These are phyloP conservation scores for Liriodendron chinense DNA, from an alignment of 164 flowering plant genomes.

Conservation along the genomic window DNA sequence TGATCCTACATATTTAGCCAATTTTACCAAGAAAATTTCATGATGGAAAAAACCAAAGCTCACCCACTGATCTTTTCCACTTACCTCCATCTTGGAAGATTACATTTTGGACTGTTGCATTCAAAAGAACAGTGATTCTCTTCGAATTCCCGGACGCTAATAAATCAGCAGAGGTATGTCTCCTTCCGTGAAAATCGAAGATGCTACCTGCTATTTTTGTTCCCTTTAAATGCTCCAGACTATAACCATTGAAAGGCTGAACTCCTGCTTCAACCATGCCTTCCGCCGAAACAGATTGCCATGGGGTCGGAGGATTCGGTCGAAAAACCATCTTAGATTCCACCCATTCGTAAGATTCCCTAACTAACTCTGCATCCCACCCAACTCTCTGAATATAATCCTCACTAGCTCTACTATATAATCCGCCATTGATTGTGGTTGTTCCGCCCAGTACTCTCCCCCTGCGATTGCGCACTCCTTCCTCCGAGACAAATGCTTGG, in stretches of 20 bases:
- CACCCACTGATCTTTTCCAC: neutral
- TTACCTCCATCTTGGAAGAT: slow-evolving; percentile 6
- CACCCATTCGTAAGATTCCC: slow-evolving; percentile 40
- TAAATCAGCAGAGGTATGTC: slow-evolving; percentile 24
- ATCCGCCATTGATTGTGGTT: slow-evolving; percentile 37
- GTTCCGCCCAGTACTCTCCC: slow-evolving; percentile 45
- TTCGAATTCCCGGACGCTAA: slow-evolving; percentile 11
- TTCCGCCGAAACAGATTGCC: slow-evolving; percentile 28
- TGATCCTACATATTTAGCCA: neutral
- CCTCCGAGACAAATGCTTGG: slow-evolving; percentile 35
- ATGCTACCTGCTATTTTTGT: slow-evolving; percentile 14
- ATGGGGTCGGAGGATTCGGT: slow-evolving; percentile 26
- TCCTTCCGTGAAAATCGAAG: slow-evolving; percentile 13
- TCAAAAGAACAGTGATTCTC: slow-evolving; percentile 16
- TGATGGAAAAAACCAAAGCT: neutral
- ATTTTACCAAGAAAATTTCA: neutral
- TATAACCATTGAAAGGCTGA: slow-evolving; percentile 38
- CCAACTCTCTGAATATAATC: slow-evolving; percentile 23
- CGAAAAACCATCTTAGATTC: slow-evolving; percentile 34
- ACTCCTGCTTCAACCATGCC: slow-evolving; percentile 32
- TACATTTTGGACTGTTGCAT: slow-evolving; percentile 20
- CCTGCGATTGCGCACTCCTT: slow-evolving; percentile 31
- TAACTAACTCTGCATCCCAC: slow-evolving; percentile 34
- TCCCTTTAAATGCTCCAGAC: slow-evolving; percentile 40
- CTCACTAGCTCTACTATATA: slow-evolving; percentile 37